A percentile compares a stretch with the other conserved stretches of the same genome.
phyloP scores from a whole-genome alignment of 139 green algal genomes.

The Chlorella sp. region DNA sequence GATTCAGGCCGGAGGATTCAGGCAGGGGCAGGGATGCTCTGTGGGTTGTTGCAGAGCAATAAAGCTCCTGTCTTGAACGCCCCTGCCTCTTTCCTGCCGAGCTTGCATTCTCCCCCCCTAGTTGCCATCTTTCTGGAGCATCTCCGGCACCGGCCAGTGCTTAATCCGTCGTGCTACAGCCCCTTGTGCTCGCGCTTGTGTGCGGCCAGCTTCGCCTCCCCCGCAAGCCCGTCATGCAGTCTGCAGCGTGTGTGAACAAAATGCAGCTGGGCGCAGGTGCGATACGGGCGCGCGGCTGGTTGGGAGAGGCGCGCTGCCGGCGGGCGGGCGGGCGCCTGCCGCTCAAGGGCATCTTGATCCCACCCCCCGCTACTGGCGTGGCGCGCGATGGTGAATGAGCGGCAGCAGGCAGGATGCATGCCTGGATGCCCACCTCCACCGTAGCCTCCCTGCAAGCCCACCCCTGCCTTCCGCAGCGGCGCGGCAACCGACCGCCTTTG shows the following conservation, averaged over 20 bases:
- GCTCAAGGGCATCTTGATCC: neutral
- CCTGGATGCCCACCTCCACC: neutral
- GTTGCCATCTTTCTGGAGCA: neutral
- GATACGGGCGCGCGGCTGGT: neutral
- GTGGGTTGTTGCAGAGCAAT: neutral
- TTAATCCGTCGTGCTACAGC: too few relatives aligned
- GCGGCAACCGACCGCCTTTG: too few relatives aligned
- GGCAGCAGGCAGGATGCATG: neutral
- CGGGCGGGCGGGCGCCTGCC: neutral
- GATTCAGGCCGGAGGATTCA: neutral
- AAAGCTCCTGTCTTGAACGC: too few relatives aligned
- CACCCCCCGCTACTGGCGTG: neutral
- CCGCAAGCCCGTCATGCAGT: neutral
- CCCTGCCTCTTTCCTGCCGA: neutral
- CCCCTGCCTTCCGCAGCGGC: conserved; percentile 1
- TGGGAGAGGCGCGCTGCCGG: neutral
- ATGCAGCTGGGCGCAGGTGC: conserved; percentile 19
- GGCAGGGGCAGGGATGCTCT: neutral
- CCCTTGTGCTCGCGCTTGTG: neutral
- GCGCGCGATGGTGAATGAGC: too few relatives aligned
- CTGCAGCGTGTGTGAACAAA: too few relatives aligned
- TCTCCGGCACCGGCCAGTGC: too few relatives aligned
- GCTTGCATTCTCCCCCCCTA: neutral
- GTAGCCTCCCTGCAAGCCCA: neutral
- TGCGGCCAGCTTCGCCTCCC: neutral